Evolutionary conservation across 352 stramenopile species (phyloP).

Genomic region (Pythium plurisporium): DNA sequence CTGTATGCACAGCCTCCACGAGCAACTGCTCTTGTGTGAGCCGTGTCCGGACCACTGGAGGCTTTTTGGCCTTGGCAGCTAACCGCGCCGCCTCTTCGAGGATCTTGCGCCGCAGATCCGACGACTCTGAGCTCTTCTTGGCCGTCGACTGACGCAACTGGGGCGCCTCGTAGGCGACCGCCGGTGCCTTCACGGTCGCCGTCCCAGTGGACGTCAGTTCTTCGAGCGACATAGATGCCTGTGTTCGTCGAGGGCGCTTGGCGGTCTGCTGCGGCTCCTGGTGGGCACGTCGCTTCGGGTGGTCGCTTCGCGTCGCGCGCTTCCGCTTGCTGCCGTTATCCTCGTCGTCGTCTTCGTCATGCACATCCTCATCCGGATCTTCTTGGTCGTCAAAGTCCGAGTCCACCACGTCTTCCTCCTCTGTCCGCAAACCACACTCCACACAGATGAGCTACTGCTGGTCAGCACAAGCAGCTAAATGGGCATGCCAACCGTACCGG

Average conservation of each 20-base stretch:
- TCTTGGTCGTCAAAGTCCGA: slow-evolving; percentile 87
- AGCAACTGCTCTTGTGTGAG: slow-evolving; percentile 71
- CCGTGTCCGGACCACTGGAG: slow-evolving; percentile 13
- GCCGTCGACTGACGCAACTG: slow-evolving; percentile 55
- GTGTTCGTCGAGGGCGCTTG: slow-evolving; percentile 7
- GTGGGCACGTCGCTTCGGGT: slow-evolving; percentile 18
- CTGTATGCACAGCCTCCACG: slow-evolving; percentile 65
- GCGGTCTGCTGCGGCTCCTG: slow-evolving; percentile 23
- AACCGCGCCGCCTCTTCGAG: slow-evolving; percentile 47
- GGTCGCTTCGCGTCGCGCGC: slow-evolving; percentile 3
- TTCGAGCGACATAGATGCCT: background rate
- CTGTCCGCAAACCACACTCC: too few relatives aligned
- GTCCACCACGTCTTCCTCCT: slow-evolving; percentile 87
- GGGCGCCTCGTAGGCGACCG: slow-evolving; percentile 28
- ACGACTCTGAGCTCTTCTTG: slow-evolving; percentile 54
- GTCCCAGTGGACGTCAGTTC: background rate
- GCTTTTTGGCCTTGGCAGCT: slow-evolving; percentile 39
- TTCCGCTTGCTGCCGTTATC: slow-evolving; percentile 26
- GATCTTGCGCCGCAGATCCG: slow-evolving; percentile 50
- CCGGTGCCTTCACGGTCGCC: background rate
- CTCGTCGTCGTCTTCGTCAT: slow-evolving; percentile 68
- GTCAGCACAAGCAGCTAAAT: too few relatives aligned
- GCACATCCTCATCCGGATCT: slow-evolving; percentile 71
- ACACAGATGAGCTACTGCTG: too few relatives aligned
- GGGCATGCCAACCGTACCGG: slow-evolving; percentile 44